Conservation (phyloP, 2,329 filamentous ascomycete genomes). For the Neofusicoccum laricinum region DNA sequence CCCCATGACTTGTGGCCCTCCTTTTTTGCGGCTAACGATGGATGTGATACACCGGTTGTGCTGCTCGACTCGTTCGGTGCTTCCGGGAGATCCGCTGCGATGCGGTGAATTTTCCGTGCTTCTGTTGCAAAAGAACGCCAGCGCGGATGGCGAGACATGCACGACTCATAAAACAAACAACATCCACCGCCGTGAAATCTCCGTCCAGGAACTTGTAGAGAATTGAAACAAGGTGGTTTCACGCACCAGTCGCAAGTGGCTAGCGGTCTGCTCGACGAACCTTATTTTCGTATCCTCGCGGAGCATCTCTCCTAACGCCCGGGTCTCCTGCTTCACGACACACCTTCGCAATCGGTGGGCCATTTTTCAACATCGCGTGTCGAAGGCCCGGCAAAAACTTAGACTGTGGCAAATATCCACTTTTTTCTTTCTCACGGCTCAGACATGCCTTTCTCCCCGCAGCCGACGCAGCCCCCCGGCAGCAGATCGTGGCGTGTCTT, state of each 20-base stretch:
- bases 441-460: neutral
- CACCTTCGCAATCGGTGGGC: neutral
- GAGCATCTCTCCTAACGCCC: neutral
- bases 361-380: neutral
- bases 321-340: neutral
- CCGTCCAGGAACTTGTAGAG: neutral
- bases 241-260: neutral
- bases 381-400: neutral
- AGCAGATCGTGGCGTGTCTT: slow-evolving; percentile 7
- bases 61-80: neutral
- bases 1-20: neutral
- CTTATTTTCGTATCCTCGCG: neutral
- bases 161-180: neutral
- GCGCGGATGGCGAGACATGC: neutral
- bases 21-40: neutral
- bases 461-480: neutral
- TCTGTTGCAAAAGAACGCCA: neutral
- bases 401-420: neutral
- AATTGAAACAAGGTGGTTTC: neutral
- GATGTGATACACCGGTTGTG: neutral
- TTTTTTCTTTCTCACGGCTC: neutral
- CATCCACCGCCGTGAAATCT: neutral
- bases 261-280: neutral
- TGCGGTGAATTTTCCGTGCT: no score
- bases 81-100: neutral